phyloP scores from a whole-genome alignment of 306 rosid genomes.

The Trifolium subterraneum region DNA sequence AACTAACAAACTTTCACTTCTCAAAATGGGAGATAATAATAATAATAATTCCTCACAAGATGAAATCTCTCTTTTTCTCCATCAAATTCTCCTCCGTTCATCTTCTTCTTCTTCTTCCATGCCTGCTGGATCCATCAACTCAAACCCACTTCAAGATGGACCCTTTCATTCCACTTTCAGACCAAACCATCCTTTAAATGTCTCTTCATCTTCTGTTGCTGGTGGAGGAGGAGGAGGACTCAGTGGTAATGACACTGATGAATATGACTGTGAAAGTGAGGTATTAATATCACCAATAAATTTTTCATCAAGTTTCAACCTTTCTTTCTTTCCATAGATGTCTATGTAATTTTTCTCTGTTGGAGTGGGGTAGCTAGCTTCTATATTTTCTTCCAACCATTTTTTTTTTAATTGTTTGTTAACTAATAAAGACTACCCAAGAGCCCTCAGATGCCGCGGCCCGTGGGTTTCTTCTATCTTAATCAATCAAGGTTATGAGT shows the following conservation, averaged over 20 bases:
- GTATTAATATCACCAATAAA: conserved; percentile 32
- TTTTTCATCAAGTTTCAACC: conserved; percentile 22
- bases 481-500: no score
- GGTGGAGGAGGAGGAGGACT: conserved; percentile 31
- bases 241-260: conserved; percentile 73
- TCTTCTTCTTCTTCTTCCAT: conserved; percentile 55
- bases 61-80: conserved; percentile 87
- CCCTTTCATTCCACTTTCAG: conserved; percentile 46
- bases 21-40: conserved; percentile 49
- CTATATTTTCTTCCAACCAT: background rate
- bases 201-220: conserved; percentile 59
- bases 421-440: background rate
- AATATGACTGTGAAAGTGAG: conserved; percentile 92
- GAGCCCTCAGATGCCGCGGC: no score
- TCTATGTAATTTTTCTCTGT: background rate
- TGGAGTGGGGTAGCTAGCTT: background rate
- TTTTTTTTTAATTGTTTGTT: background rate
- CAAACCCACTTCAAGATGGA: conserved; percentile 43
- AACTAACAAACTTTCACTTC: no score
- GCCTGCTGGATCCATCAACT: conserved; percentile 7
- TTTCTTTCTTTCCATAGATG: background rate
- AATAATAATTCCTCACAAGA: conserved; percentile 51
- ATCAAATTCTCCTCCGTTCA: conserved; percentile 79
- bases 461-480: no score
- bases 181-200: conserved; percentile 42